Conservation (phyloP, 2,329 filamentous ascomycete genomes). For the Spiromastix sp. region DNA sequence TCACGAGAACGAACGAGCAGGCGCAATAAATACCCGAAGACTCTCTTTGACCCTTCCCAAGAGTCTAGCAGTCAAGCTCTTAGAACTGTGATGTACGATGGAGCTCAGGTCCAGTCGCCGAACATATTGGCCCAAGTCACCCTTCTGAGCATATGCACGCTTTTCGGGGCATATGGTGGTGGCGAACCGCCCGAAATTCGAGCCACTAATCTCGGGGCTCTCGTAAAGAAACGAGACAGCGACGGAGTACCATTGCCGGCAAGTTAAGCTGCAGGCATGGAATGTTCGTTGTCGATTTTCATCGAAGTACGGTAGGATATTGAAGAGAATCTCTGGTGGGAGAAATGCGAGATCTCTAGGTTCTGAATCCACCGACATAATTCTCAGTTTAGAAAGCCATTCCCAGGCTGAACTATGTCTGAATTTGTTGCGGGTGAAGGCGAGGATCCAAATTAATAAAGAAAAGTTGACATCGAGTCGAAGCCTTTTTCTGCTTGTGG, state of each 20-base stretch:
- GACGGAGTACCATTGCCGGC: conserved; percentile 47
- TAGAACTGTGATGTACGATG: conserved; percentile 50
- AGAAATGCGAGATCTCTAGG: conserved; percentile 29
- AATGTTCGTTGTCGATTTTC: conserved; percentile 37
- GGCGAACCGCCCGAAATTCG: conserved; percentile 45
- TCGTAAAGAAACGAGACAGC: conserved; percentile 43
- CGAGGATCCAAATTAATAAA: no score
- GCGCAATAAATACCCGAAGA: conserved; percentile 46
- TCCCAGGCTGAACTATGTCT: no score
- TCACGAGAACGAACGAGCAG: conserved; percentile 47
- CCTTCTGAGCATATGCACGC: conserved; percentile 36
- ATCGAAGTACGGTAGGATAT: conserved; percentile 38
- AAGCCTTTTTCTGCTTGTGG: no score
- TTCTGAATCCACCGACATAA: conserved; percentile 15
- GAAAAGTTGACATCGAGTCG: no score
- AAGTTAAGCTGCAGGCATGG: conserved; percentile 42
- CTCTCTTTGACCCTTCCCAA: conserved; percentile 43
- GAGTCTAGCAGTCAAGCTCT: conserved; percentile 47
- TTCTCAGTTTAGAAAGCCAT: no score
- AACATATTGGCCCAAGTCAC: conserved; percentile 40
- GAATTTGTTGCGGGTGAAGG: no score
- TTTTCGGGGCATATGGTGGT: conserved; percentile 44
- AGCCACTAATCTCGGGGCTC: conserved; percentile 40
- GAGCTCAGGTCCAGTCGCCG: conserved; percentile 41
- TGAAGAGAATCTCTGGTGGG: conserved; percentile 44